Percentiles rank a stretch among this genome's conserved stretches.
Conservation (phyloP, 139 green algal species). For the Mesotaenium endlicherianum region DNA sequence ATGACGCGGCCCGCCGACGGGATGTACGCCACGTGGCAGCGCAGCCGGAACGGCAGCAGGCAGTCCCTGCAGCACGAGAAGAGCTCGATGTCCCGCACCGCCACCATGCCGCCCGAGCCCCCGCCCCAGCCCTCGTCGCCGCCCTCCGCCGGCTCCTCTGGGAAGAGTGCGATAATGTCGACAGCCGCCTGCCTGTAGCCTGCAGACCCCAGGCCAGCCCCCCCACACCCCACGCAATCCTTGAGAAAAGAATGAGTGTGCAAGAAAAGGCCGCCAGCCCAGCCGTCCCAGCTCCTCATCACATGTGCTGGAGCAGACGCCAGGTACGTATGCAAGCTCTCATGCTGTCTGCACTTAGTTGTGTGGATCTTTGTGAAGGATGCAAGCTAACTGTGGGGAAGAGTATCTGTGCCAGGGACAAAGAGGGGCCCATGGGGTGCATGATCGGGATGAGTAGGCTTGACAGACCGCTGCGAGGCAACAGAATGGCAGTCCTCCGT, state of each 20-base stretch:
- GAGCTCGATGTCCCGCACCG: conserved; percentile 91
- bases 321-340: background rate
- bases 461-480: no score
- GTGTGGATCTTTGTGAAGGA: no score
- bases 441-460: no score
- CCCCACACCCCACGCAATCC: background rate
- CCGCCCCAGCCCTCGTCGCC: conserved; percentile 17
- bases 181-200: conserved; percentile 38
- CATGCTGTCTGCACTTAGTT: background rate
- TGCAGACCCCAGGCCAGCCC: conserved; percentile 20
- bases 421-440: no score
- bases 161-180: conserved; percentile 52
- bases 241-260: background rate
- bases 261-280: background rate
- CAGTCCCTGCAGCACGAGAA: conserved; percentile 68
- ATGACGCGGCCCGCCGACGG: conserved; percentile 67
- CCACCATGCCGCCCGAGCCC: conserved; percentile 61
- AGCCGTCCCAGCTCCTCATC: no score
- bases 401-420: no score
- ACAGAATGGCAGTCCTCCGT: no score
- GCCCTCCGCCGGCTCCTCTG: conserved; percentile 15
- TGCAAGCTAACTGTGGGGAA: no score
- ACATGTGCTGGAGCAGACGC: background rate
- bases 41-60: conserved; percentile 90
- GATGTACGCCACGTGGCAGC: conserved; percentile 87